These are phyloP conservation scores for Zalaria obscura DNA, from an alignment of 2,329 filamentous ascomycete genomes.

Conservation along the genomic window DNA sequence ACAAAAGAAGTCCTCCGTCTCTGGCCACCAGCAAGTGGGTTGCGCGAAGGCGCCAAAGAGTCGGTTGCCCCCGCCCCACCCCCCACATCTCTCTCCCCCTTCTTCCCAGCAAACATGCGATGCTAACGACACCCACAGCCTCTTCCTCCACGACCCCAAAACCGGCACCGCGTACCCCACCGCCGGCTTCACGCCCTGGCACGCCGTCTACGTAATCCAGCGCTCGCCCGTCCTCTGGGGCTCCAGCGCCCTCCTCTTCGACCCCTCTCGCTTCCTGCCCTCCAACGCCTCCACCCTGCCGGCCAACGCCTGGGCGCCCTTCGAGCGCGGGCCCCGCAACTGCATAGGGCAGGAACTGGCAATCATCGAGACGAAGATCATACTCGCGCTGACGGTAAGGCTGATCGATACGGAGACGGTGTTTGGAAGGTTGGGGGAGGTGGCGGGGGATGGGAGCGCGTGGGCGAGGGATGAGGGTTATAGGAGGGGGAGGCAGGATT, in stretches of 20 bases:
- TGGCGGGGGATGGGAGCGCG: conserved; percentile 20
- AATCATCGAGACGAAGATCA: conserved; percentile 37
- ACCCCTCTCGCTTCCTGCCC: conserved; percentile 33
- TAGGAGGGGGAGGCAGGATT: conserved; percentile 12
- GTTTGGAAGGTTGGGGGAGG: conserved; percentile 21
- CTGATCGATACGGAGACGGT: conserved; percentile 33
- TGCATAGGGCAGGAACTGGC: conserved; percentile 46
- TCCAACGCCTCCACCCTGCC: background rate
- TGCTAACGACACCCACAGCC: conserved; percentile 9
- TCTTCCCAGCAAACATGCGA: background rate
- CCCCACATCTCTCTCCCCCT: too few species aligned
- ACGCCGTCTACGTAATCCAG: background rate
- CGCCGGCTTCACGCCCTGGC: conserved; percentile 27
- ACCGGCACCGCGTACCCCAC: conserved; percentile 30
- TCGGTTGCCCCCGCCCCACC: too few species aligned
- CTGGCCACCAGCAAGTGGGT: conserved; percentile 33
- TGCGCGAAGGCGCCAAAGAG: conserved; percentile 19
- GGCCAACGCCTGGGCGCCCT: conserved; percentile 14
- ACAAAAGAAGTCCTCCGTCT: conserved; percentile 40
- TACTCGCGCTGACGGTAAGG: conserved; percentile 34
- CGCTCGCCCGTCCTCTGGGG: background rate
- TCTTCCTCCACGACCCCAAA: conserved; percentile 27
- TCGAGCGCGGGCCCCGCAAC: conserved; percentile 39
- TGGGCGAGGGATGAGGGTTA: conserved; percentile 11
- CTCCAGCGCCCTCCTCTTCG: conserved; percentile 18